Evolutionary conservation across 768 basidiomycete species (phyloP), one percentile per base, ranked within the genome.

Genomic region (Butyriboletus loyo): DNA sequence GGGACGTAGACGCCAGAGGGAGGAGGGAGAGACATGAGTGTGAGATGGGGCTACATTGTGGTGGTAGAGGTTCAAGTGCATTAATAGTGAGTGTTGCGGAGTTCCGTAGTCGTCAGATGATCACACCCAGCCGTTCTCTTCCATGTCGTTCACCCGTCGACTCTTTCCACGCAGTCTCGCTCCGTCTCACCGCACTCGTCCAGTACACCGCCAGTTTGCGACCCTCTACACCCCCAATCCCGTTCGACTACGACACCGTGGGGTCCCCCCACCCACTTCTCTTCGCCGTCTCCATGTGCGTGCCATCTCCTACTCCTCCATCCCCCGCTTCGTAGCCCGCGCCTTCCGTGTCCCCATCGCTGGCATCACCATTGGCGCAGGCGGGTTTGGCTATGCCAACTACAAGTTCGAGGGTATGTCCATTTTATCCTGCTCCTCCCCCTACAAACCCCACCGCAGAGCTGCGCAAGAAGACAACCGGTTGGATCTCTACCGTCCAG

Each of bases 361-460:
- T 15, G 92, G 89, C 7, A 88, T 86, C 32, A 92, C 92, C 1
- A 81, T 95, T 24, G 95, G 95, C 5, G 94, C 89, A 0, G 95
- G 95, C 10, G 87, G 92, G 0, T 74, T 96, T 51, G 92, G 91
- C 5, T 98, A 97, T 72, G 95, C 93, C 21, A 94, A 96, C 68
- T 96, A 96, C 76, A 94, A 94, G 73, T 86, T 96, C 62, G 95
- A 98, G 76, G 92, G 95, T 92, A 55, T 58, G 80, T 70, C 31
- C 49, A 1, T 8, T 32, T 5, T 46, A 3, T 24, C 39, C 14
- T 14, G 19, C 17, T 21, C 47, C 46, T 11, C 5, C 19, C 15
- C 36, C 9, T 14, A 15, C 54, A 9, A 52, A 53, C 39, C 13
- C 35, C 21, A 4, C 28, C n/a, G 3, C 50, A 93, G 91, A 92